Conservation (phyloP, 1,139 yeast species). For the Yamadazyma triangularis region DNA sequence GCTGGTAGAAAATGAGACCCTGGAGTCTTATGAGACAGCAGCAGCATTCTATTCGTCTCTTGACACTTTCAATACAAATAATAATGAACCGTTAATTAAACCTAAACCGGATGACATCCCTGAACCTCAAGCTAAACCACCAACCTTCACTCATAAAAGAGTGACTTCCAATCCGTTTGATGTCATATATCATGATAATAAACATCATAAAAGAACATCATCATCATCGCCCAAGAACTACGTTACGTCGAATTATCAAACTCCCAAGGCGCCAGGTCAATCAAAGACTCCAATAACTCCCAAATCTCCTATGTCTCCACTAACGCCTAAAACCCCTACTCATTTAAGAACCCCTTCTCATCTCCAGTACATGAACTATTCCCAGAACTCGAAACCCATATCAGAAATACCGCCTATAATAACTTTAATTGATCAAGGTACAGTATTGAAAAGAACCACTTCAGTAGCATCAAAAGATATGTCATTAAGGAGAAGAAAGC, state of each 20-base stretch:
- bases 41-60: slow-evolving; percentile 10
- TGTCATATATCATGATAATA: slow-evolving; percentile 12
- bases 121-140: slow-evolving; percentile 1
- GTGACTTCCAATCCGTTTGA: slow-evolving; percentile 20
- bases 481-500: slow-evolving; percentile 27
- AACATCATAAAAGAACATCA: no score
- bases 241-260: slow-evolving; percentile 1
- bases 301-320: slow-evolving; percentile 1
- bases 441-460: slow-evolving; percentile 18
- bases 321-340: slow-evolving; percentile 3
- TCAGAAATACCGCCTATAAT: slow-evolving; percentile 18
- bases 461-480: slow-evolving; percentile 31
- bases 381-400: not conserved
- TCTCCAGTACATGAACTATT: not conserved
- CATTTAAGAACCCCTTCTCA: not conserved
- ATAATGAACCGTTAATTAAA: slow-evolving; percentile 7
- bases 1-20: slow-evolving; percentile 8
- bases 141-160: slow-evolving; percentile 10
- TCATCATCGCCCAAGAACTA: not conserved
- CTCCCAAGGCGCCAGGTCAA: not conserved
- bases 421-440: slow-evolving; percentile 24
- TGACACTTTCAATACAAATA: slow-evolving; percentile 9
- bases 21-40: slow-evolving; percentile 13
- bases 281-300: slow-evolving; percentile 4
- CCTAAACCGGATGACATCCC: slow-evolving; percentile 2